A percentile compares a stretch with the other conserved stretches of the same genome.
Evolutionary conservation across 108 stramenopile species (phyloP).

Genomic region (Chaetoceros muelleri): DNA sequence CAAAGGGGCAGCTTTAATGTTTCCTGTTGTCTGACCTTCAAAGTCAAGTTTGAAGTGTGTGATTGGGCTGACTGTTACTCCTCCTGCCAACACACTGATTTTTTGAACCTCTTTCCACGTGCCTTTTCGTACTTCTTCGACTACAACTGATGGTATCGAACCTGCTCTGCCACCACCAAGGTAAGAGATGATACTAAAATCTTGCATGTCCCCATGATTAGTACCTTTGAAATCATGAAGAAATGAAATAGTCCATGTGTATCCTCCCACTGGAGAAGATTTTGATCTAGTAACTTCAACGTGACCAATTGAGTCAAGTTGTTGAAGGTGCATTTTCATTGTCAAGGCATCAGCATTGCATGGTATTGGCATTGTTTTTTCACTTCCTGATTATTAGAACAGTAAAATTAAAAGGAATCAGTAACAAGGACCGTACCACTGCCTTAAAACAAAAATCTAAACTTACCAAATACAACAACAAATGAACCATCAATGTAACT

Average conservation of each 20-base stretch:
- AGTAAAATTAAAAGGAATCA: neutral
- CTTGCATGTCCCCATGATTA: constrained; percentile 35
- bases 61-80: constrained; percentile 21
- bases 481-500: constrained; percentile 27
- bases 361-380: constrained; percentile 18
- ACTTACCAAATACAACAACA: constrained; percentile 19
- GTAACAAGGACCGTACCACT: neutral
- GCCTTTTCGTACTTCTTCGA: constrained; percentile 47
- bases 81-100: constrained; percentile 24
- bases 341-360: constrained; percentile 45
- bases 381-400: constrained; percentile 9
- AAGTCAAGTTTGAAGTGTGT: constrained; percentile 26
- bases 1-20: constrained; percentile 21
- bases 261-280: constrained; percentile 37
- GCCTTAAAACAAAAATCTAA: neutral
- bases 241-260: constrained; percentile 61
- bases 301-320: constrained; percentile 23
- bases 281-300: constrained; percentile 22
- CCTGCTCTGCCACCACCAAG: constrained; percentile 29
- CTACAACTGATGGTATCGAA: constrained; percentile 27
- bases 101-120: constrained; percentile 54
- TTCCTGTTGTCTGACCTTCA: constrained; percentile 23
- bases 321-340: constrained; percentile 43
- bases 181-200: constrained; percentile 21
- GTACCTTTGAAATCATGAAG: constrained; percentile 23